Percentiles rank a stretch among this genome's conserved stretches.
phyloP scores from a whole-genome alignment of 1,284 basidiomycete genomes.

The Ceratobasidium sp. region DNA sequence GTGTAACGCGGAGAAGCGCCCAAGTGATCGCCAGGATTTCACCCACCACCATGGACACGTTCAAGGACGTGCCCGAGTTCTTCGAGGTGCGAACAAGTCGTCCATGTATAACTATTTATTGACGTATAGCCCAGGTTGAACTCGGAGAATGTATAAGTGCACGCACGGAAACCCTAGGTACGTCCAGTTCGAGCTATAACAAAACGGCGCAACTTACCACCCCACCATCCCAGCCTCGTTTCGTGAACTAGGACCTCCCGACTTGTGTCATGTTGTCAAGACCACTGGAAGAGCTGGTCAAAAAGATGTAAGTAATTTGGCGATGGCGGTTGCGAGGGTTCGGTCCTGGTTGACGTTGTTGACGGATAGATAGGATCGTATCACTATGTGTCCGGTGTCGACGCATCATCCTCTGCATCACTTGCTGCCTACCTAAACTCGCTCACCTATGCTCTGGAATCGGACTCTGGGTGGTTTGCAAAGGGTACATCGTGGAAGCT shows the following conservation, averaged over 20 bases:
- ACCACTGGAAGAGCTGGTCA: slow-evolving; percentile 82
- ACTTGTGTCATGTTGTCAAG: slow-evolving; percentile 96
- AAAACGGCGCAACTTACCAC: not conserved
- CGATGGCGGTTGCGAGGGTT: not conserved
- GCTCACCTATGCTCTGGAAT: slow-evolving; percentile 93
- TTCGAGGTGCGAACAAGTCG: slow-evolving; percentile 59
- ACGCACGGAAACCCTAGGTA: slow-evolving; percentile 90
- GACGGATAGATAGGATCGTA: slow-evolving; percentile 83
- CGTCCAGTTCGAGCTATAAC: slow-evolving; percentile 49
- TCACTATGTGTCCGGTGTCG: slow-evolving; percentile 95
- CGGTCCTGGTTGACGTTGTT: not conserved
- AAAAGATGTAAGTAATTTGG: slow-evolving; percentile 84
- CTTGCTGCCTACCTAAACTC: slow-evolving; percentile 98
- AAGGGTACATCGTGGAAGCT: slow-evolving; percentile 91
- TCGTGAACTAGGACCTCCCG: slow-evolving; percentile 95
- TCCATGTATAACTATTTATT: slow-evolving; percentile 12
- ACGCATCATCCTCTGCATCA: slow-evolving; percentile 96
- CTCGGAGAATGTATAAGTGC: slow-evolving; percentile 89
- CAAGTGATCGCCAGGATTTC: slow-evolving; percentile 12
- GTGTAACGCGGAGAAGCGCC: not conserved
- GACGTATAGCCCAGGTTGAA: slow-evolving; percentile 67
- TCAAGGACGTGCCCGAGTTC: slow-evolving; percentile 72
- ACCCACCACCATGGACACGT: slow-evolving; percentile 49
- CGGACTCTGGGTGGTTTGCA: slow-evolving; percentile 91
- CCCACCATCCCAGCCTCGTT: slow-evolving; percentile 72